Evolutionary conservation across 768 basidiomycete genomes (phyloP).

Genomic region (Mycena floridula): DNA sequence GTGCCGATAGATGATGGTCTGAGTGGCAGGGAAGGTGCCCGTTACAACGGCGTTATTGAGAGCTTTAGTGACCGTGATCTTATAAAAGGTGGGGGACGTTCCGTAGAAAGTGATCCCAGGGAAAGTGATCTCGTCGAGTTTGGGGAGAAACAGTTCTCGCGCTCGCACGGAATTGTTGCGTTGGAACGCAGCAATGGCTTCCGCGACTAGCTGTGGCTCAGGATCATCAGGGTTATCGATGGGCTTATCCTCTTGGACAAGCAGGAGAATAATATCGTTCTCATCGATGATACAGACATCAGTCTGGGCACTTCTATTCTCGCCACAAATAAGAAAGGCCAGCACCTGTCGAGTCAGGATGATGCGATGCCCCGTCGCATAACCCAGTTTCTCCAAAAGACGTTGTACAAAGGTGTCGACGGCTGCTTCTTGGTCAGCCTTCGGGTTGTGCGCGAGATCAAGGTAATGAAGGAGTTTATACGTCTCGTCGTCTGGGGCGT

Average conservation of each 20-base stretch:
- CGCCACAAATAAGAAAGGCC: conserved; percentile 5
- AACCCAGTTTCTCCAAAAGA: conserved; percentile 5
- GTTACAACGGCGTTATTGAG: conserved; percentile 15
- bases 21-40: conserved; percentile 10
- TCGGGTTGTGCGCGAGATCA: conserved; percentile 1
- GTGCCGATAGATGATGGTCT: conserved; percentile 16
- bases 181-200: conserved; percentile 5
- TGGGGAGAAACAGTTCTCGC: too few species aligned
- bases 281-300: conserved; percentile 1
- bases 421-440: conserved; percentile 1
- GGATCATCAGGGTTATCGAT: neutral
- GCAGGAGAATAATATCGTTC: neutral
- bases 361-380: neutral
- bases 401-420: neutral
- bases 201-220: conserved; percentile 4
- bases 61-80: conserved; percentile 15
- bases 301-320: conserved; percentile 1
- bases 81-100: conserved; percentile 19
- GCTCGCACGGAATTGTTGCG: neutral
- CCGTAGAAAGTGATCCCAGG: conserved; percentile 12
- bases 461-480: conserved; percentile 3
- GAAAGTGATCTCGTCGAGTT: neutral
- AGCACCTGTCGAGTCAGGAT: conserved; percentile 1
- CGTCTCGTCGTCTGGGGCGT: conserved; percentile 3
- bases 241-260: conserved; percentile 7